phyloP scores from a whole-genome alignment of 306 rosid genomes.

The Macrotyloma uniflorum region DNA sequence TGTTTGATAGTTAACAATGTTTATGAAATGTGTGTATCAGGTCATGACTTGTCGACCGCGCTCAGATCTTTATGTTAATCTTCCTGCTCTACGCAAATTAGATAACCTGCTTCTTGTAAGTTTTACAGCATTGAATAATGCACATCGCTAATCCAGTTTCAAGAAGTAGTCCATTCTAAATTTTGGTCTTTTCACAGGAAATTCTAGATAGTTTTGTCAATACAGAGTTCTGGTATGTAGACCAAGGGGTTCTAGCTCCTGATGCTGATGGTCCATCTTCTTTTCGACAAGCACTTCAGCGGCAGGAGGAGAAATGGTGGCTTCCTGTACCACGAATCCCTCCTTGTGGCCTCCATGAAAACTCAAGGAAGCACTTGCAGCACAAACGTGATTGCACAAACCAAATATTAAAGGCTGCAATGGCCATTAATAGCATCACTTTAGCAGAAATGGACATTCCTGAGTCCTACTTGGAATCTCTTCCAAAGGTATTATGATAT shows the following conservation, averaged over 20 bases:
- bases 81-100: slow-evolving; percentile 89
- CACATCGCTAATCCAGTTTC: slow-evolving; percentile 17
- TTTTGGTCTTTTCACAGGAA: slow-evolving; percentile 56
- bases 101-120: slow-evolving; percentile 99
- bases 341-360: slow-evolving; percentile 75
- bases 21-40: slow-evolving; percentile 54
- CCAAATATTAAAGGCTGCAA: slow-evolving; percentile 88
- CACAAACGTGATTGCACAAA: slow-evolving; percentile 88
- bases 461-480: slow-evolving; percentile 81
- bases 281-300: slow-evolving; percentile 70
- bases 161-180: slow-evolving; percentile 36
- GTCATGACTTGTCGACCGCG: slow-evolving; percentile 94
- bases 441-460: slow-evolving; percentile 89
- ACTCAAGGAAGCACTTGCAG: slow-evolving; percentile 75
- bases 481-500: slow-evolving; percentile 74
- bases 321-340: slow-evolving; percentile 94
- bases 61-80: slow-evolving; percentile 87
- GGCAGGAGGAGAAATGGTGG: slow-evolving; percentile 99
- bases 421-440: slow-evolving; percentile 83
- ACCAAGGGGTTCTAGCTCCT: slow-evolving; percentile 82
- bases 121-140: slow-evolving; percentile 15
- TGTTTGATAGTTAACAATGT: background rate
- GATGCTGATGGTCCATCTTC: slow-evolving; percentile 73
- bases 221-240: slow-evolving; percentile 94
- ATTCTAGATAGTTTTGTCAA: slow-evolving; percentile 72